phyloP scores from a whole-genome alignment of 2,329 filamentous ascomycete genomes.

The Pleoardoris graminearum region DNA sequence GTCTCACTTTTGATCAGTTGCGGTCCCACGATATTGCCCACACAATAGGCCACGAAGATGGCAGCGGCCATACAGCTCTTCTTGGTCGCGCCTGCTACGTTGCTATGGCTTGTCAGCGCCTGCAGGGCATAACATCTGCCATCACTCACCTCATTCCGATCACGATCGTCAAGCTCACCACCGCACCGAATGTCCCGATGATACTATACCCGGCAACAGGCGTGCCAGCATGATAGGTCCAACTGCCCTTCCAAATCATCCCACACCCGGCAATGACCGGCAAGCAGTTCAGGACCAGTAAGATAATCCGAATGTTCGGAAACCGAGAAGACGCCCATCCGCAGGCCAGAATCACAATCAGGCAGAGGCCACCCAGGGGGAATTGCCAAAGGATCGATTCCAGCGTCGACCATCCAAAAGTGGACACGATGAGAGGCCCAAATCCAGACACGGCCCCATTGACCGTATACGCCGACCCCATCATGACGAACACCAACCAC shows the following conservation, averaged over 20 bases:
- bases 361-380: slow-evolving; percentile 70
- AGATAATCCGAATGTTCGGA: slow-evolving; percentile 65
- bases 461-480: slow-evolving; percentile 60
- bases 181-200: slow-evolving; percentile 72
- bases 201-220: slow-evolving; percentile 73
- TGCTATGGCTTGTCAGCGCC: slow-evolving; percentile 45
- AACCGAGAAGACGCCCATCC: slow-evolving; percentile 66
- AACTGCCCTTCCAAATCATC: slow-evolving; percentile 71
- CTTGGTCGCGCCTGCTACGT: slow-evolving; percentile 76
- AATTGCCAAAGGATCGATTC: slow-evolving; percentile 63
- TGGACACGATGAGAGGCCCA: slow-evolving; percentile 42
- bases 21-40: slow-evolving; percentile 76
- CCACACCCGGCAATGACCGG: slow-evolving; percentile 75
- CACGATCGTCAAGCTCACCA: slow-evolving; percentile 65
- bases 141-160: slow-evolving; percentile 53
- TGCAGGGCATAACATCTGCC: too few species aligned
- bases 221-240: slow-evolving; percentile 66
- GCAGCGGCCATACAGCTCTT: slow-evolving; percentile 76
- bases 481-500: slow-evolving; percentile 46
- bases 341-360: slow-evolving; percentile 66
- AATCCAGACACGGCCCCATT: slow-evolving; percentile 51
- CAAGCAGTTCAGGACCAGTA: slow-evolving; percentile 68
- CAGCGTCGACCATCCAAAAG: slow-evolving; percentile 49
- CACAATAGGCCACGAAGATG: slow-evolving; percentile 75
- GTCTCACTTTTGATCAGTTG: slow-evolving; percentile 71